These are phyloP conservation scores for Amylocarpus encephaloides DNA, from an alignment of 2,329 filamentous ascomycete genomes.

Conservation along the genomic window DNA sequence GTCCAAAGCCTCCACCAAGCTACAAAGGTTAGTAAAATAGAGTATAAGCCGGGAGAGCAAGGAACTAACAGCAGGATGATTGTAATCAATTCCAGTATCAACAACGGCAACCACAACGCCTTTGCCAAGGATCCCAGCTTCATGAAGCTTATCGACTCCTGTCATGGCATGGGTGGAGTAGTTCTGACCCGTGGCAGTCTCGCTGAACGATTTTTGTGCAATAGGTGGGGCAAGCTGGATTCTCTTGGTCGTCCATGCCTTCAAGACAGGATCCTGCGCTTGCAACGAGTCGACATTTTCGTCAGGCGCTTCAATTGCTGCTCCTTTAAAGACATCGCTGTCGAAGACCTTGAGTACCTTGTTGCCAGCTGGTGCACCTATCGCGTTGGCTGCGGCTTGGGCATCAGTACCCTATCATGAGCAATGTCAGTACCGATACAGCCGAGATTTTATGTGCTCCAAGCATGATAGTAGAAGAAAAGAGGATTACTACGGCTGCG, in stretches of 20 bases:
- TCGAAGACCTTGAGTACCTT: constrained; percentile 1
- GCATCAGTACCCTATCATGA: not conserved
- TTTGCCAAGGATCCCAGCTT: not conserved
- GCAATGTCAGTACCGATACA: not conserved
- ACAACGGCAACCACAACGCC: not conserved
- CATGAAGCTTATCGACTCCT: constrained; percentile 2
- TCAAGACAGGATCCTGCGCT: not conserved
- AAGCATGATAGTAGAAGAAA: not conserved
- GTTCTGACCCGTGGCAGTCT: not conserved
- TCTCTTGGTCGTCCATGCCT: not conserved
- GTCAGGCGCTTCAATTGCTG: not conserved
- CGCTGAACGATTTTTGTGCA: not conserved
- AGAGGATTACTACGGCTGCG: not conserved
- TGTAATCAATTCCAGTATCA: constrained; percentile 1
- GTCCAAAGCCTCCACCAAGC: constrained; percentile 1
- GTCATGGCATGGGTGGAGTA: not conserved
- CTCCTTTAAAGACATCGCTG: constrained; percentile 1
- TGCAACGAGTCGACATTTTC: not conserved
- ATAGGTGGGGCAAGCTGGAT: not conserved
- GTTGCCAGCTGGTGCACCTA: not conserved
- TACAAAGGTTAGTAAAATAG: not conserved
- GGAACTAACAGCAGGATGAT: not conserved
- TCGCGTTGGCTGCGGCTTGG: not conserved
- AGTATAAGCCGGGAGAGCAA: not conserved
- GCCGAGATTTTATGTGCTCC: not conserved